Conservation (phyloP, 352 stramenopile genomes). For the Globisporangium okanoganense region DNA sequence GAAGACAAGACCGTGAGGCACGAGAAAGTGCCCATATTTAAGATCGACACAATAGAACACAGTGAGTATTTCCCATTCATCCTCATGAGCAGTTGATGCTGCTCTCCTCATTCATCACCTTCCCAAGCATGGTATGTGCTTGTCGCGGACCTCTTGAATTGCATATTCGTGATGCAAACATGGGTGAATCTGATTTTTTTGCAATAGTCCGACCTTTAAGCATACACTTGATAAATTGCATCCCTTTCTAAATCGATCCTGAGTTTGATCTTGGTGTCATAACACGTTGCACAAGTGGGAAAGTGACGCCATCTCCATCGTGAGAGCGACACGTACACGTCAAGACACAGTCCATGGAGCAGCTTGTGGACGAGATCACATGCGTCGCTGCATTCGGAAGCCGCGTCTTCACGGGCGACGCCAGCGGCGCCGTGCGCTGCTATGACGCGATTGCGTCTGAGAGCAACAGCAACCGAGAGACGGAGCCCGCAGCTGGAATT, state of each 20-base stretch:
- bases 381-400: slow-evolving; percentile 6
- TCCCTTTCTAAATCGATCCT: neutral
- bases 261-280: neutral
- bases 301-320: neutral
- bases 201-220: neutral
- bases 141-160: neutral
- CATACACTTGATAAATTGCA: neutral
- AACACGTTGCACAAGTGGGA: too few species aligned
- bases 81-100: neutral
- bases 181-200: slow-evolving; percentile 1
- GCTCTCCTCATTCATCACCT: neutral
- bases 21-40: slow-evolving; percentile 7
- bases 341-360: neutral
- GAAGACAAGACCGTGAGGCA: neutral
- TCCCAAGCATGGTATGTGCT: neutral
- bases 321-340: neutral
- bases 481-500: neutral
- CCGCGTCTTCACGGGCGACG: slow-evolving; percentile 16
- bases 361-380: slow-evolving; percentile 1
- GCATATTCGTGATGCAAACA: neutral
- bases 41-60: slow-evolving; percentile 8
- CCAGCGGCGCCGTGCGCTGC: slow-evolving; percentile 14
- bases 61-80: neutral
- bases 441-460: neutral
- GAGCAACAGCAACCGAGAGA: neutral